phyloP scores from a whole-genome alignment of 2,329 filamentous ascomycete genomes.

The Fusarium praegraminearum region DNA sequence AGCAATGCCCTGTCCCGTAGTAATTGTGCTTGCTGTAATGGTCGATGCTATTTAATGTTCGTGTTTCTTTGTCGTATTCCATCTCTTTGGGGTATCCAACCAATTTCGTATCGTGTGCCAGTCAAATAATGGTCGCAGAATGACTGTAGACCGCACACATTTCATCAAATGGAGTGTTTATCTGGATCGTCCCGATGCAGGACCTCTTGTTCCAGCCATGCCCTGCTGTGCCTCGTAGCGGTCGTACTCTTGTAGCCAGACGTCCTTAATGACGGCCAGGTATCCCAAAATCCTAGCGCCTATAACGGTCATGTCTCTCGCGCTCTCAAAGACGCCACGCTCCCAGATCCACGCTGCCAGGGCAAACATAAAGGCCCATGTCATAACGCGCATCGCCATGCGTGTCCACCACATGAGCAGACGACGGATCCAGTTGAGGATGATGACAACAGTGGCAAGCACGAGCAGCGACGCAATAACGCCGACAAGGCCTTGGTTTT shows the following conservation, averaged over 20 bases:
- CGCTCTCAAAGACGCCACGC: slow-evolving; percentile 73
- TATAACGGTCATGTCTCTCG: slow-evolving; percentile 66
- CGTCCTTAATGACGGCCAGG: slow-evolving; percentile 61
- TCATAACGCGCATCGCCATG: slow-evolving; percentile 70
- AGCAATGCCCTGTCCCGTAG: neutral
- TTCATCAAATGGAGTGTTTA: slow-evolving; percentile 3
- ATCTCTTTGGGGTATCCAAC: slow-evolving; percentile 32
- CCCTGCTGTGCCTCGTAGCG: slow-evolving; percentile 64
- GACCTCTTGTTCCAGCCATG: slow-evolving; percentile 37
- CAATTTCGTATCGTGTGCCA: slow-evolving; percentile 12
- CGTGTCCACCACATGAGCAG: slow-evolving; percentile 81
- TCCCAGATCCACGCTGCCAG: slow-evolving; percentile 70
- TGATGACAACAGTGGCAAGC: slow-evolving; percentile 68
- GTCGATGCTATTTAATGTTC: slow-evolving; percentile 5
- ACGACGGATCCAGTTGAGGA: slow-evolving; percentile 78
- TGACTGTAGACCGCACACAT: neutral
- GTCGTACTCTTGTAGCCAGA: slow-evolving; percentile 70
- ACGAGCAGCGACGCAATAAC: slow-evolving; percentile 51
- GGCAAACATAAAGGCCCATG: slow-evolving; percentile 71
- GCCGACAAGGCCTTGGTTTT: slow-evolving; percentile 52
- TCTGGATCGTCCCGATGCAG: slow-evolving; percentile 38
- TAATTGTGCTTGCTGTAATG: slow-evolving; percentile 5
- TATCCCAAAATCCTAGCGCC: slow-evolving; percentile 60
- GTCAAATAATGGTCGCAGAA: slow-evolving; percentile 1
- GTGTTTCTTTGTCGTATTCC: slow-evolving; percentile 14